Evolutionary conservation across 192 early-diverging fungal genomes (phyloP).

Genomic region (Podila clonocystis): DNA sequence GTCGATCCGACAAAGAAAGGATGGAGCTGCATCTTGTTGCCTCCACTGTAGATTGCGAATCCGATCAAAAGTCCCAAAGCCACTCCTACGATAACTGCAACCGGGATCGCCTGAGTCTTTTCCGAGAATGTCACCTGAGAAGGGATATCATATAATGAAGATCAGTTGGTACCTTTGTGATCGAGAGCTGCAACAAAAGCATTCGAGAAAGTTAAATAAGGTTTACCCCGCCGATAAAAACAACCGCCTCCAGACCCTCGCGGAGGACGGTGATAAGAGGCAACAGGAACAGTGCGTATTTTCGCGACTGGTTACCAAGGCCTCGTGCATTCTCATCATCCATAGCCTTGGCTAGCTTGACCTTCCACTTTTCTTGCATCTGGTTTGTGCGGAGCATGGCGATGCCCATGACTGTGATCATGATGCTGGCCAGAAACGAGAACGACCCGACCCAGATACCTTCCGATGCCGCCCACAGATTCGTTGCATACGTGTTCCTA

Average conservation of each 20-base stretch:
- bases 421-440: conserved; percentile 77
- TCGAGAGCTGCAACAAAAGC: no score
- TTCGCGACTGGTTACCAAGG: conserved; percentile 37
- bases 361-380: conserved; percentile 83
- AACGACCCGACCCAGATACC: conserved; percentile 71
- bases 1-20: conserved; percentile 85
- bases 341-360: conserved; percentile 65
- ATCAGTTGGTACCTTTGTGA: no score
- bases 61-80: conserved; percentile 74
- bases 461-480: conserved; percentile 57
- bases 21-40: conserved; percentile 72
- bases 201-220: no score
- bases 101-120: conserved; percentile 73
- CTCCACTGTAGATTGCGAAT: conserved; percentile 77
- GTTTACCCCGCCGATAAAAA: conserved; percentile 87
- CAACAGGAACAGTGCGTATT: conserved; percentile 80
- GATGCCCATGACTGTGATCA: conserved; percentile 85
- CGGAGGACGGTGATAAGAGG: conserved; percentile 87
- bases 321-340: conserved; percentile 39
- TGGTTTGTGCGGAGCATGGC: conserved; percentile 79
- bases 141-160: background rate
- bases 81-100: conserved; percentile 79
- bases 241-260: conserved; percentile 88
- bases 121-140: conserved; percentile 68
- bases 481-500: conserved; percentile 38